Evolutionary conservation across 2,329 filamentous ascomycete species (phyloP).

Genomic region (Talaromyces sp.): DNA sequence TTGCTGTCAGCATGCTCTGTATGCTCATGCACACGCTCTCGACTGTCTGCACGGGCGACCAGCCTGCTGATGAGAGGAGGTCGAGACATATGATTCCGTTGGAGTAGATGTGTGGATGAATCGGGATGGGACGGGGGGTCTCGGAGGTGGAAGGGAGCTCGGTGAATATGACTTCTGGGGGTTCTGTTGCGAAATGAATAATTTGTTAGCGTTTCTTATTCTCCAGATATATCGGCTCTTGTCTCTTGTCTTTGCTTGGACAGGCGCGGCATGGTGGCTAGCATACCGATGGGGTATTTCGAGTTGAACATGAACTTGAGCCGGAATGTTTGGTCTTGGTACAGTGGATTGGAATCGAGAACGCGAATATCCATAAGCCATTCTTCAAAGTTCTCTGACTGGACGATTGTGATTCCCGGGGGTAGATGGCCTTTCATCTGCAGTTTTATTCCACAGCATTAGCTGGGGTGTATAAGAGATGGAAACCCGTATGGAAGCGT

Average conservation of each 20-base stretch:
- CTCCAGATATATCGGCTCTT: background rate
- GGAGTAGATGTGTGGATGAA: constrained; percentile 96
- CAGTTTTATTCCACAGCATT: background rate
- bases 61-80: constrained; percentile 78
- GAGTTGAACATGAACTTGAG: constrained; percentile 81
- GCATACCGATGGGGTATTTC: constrained; percentile 82
- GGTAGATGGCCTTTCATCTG: constrained; percentile 56
- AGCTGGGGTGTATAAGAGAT: background rate
- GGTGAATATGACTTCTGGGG: constrained; percentile 89
- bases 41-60: constrained; percentile 95
- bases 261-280: background rate
- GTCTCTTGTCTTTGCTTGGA: background rate
- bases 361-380: constrained; percentile 93
- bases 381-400: constrained; percentile 76
- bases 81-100: constrained; percentile 99
- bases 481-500: constrained; percentile 14
- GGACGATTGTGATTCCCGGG: constrained; percentile 70
- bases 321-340: constrained; percentile 72
- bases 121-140: constrained; percentile 63
- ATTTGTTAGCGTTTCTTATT: background rate
- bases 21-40: constrained; percentile 96
- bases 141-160: constrained; percentile 43
- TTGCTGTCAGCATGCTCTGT: constrained; percentile 96
- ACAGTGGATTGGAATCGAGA: constrained; percentile 84
- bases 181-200: constrained; percentile 56